Base-by-base conservation (phyloP, 1,284 basidiomycete genomes). In the Malassezia equina region DNA sequence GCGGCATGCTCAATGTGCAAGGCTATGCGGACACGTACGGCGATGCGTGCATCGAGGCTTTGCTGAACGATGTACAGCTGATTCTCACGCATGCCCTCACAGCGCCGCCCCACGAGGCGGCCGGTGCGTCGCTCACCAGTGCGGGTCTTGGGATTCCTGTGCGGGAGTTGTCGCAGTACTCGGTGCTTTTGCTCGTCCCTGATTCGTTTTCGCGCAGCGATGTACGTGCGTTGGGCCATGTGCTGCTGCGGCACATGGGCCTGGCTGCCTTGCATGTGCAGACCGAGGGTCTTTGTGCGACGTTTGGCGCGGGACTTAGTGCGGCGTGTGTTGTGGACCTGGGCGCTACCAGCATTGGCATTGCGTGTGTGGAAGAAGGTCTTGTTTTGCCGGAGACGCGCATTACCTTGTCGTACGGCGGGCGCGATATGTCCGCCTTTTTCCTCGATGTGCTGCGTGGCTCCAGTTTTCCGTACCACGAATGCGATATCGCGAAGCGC, bases 341-440 rank as follows among this genome's bases (percentile, higher is more conserved):
- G 51, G 94, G 94, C 9, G 86, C 91, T 6, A 81, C 81, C 23
- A 83, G 81, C 59, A 90, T 87, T 2, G 88, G 83, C 61, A 83
- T 99, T 48, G 84, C 90, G 0, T 96, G 93, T 69, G 86, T 98
- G 7, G 94, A 98, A 62, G 94, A 99, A 69, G 94, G 94, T 1
- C 75, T 93, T 47, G 82, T 98, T 13, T 78, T 91, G 24, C 75
- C 85, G 2, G 94, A 98, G 64, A 90, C 89, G 3, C 82, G 93
- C 57, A 84, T 96, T 76, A 80, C 81, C 27, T 79, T 98, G 40
- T 84, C 84, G 59, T 87, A 90, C 74, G 93, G 90, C 25, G 91
- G 93, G 2, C 85, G 91, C 73, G 91, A 95, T 75, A 84, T 99
- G 63, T 93, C 91, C 0, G 82, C 85, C 55, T 89, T 94, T 62